phyloP scores from a whole-genome alignment of 148 eudicot species.

The Nyssa sinensis region DNA sequence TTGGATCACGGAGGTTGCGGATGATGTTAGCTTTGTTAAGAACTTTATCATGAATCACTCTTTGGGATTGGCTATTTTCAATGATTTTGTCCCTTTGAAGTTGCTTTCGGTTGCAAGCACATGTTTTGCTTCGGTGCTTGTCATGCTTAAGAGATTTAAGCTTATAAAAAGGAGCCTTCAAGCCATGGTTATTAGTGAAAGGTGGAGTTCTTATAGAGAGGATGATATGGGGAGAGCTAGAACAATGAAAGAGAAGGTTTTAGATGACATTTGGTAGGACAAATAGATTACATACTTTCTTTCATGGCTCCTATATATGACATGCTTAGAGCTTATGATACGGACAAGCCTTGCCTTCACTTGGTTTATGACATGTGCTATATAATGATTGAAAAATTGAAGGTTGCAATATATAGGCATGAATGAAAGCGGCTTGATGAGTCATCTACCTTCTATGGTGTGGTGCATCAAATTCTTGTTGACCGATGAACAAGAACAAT shows the following conservation, averaged over 20 bases:
- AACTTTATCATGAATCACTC: slow-evolving; percentile 29
- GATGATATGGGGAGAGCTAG: slow-evolving; percentile 14
- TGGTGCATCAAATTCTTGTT: slow-evolving; percentile 11
- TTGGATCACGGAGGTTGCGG: slow-evolving; percentile 19
- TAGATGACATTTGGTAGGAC: slow-evolving; percentile 27
- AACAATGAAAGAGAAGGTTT: slow-evolving; percentile 9
- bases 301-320: slow-evolving; percentile 12
- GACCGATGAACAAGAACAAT: slow-evolving; percentile 15
- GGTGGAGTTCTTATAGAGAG: slow-evolving; percentile 24
- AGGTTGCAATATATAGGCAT: no score
- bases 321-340: slow-evolving; percentile 13
- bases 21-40: slow-evolving; percentile 9
- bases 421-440: no score
- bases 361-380: slow-evolving; percentile 28
- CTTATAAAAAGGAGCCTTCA: slow-evolving; percentile 17
- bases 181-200: slow-evolving; percentile 16
- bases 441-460: slow-evolving; percentile 5
- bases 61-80: slow-evolving; percentile 24
- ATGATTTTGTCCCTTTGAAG: slow-evolving; percentile 21
- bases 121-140: slow-evolving; percentile 20
- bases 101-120: slow-evolving; percentile 26
- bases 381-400: slow-evolving; percentile 16
- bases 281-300: slow-evolving; percentile 13
- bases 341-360: slow-evolving; percentile 14
- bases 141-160: slow-evolving; percentile 28